These are phyloP conservation scores for Dovyalis caffra DNA, from an alignment of 345 rosid genomes.

Conservation along the genomic window DNA sequence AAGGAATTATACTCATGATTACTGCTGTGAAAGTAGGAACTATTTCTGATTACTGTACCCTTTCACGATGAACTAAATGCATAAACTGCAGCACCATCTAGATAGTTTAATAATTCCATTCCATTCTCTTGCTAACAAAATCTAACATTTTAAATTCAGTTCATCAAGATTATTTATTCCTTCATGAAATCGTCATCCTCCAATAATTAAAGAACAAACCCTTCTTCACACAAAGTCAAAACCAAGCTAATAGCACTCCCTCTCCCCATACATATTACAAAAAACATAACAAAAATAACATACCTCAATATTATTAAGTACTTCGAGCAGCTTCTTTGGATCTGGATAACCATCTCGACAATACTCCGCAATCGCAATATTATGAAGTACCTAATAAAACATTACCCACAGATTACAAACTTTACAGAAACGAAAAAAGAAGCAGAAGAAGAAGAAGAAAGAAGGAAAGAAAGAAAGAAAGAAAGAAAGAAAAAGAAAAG, in stretches of 20 bases:
- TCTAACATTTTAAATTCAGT: background rate
- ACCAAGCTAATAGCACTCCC: too few species aligned
- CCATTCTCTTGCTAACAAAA: background rate
- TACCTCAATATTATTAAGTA: constrained; percentile 75
- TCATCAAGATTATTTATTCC: background rate
- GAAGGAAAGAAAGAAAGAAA: background rate
- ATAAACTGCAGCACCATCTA: background rate
- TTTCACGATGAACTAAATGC: background rate
- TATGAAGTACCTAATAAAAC: constrained; percentile 70
- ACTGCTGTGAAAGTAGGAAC: background rate
- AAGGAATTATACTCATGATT: background rate
- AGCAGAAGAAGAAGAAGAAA: too few species aligned
- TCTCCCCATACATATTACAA: background rate
- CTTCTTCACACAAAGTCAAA: too few species aligned
- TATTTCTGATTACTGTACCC: background rate
- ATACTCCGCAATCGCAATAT: constrained; percentile 79
- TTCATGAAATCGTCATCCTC: too few species aligned
- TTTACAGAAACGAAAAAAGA: background rate
- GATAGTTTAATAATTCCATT: background rate
- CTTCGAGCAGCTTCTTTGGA: constrained; percentile 69
- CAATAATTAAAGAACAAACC: too few species aligned
- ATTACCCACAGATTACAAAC: constrained; percentile 21
- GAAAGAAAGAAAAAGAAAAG: background rate
- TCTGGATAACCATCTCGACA: constrained; percentile 71
- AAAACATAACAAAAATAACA: background rate